A percentile compares a stretch with the other conserved stretches of the same genome.
Evolutionary conservation across 768 basidiomycete species (phyloP).

Genomic region (Antrodiella citrinella): DNA sequence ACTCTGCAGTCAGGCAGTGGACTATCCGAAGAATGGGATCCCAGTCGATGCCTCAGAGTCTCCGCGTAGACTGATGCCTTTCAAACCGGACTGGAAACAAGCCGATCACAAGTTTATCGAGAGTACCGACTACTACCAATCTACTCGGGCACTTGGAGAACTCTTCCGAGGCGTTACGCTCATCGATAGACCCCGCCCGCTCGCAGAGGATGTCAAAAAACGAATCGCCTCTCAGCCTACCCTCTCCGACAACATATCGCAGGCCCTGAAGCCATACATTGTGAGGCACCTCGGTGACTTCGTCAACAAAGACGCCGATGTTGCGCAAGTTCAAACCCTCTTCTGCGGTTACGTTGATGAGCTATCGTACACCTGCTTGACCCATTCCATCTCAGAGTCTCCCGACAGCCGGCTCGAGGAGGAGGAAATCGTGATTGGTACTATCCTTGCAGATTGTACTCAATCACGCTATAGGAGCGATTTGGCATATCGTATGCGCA

Average conservation of each 20-base stretch:
- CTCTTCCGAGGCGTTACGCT: slow-evolving; percentile 54
- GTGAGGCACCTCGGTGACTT: slow-evolving; percentile 15
- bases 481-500: slow-evolving; percentile 53
- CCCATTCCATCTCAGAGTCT: slow-evolving; percentile 54
- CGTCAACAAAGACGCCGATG: slow-evolving; percentile 13
- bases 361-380: slow-evolving; percentile 59
- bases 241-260: slow-evolving; percentile 19
- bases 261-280: slow-evolving; percentile 16
- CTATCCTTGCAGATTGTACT: slow-evolving; percentile 63
- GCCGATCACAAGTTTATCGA: slow-evolving; percentile 31
- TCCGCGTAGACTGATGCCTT: slow-evolving; percentile 49
- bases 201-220: background rate
- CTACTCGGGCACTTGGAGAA: slow-evolving; percentile 60
- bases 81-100: slow-evolving; percentile 76
- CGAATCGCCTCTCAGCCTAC: slow-evolving; percentile 1
- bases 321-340: slow-evolving; percentile 26
- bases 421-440: slow-evolving; percentile 68
- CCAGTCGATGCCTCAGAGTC: slow-evolving; percentile 47
- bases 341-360: slow-evolving; percentile 55
- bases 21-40: slow-evolving; percentile 73
- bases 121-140: slow-evolving; percentile 62
- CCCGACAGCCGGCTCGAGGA: slow-evolving; percentile 53
- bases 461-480: slow-evolving; percentile 53
- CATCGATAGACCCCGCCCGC: slow-evolving; percentile 6
- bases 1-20: slow-evolving; percentile 63